These are phyloP conservation scores for Pichia membranifaciens DNA, from an alignment of 805 yeast genomes.

Conservation along the genomic window DNA sequence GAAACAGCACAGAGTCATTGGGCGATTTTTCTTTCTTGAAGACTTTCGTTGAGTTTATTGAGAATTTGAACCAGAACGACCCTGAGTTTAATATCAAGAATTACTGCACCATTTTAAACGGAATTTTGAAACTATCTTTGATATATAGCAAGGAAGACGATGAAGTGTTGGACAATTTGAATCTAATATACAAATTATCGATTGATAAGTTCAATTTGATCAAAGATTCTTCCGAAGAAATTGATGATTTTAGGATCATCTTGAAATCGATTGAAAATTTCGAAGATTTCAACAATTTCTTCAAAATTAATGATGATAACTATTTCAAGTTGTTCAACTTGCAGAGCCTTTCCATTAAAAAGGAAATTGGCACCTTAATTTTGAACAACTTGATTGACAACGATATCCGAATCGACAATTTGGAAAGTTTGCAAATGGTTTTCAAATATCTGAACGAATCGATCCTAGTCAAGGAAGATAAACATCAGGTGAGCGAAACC, in stretches of 20 bases:
- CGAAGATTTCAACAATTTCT: slow-evolving; percentile 29
- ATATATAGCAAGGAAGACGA: slow-evolving; percentile 45
- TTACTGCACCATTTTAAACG: slow-evolving; percentile 55
- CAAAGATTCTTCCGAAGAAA: slow-evolving; percentile 25
- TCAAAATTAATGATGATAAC: slow-evolving; percentile 38
- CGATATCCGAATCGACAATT: slow-evolving; percentile 32
- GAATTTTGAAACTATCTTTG: slow-evolving; percentile 59
- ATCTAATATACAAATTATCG: slow-evolving; percentile 55
- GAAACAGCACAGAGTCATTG: slow-evolving; percentile 29
- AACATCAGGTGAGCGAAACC: slow-evolving; percentile 28
- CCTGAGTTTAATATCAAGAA: slow-evolving; percentile 67
- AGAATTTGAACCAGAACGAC: slow-evolving; percentile 47
- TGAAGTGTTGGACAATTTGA: slow-evolving; percentile 51
- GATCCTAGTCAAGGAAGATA: slow-evolving; percentile 37
- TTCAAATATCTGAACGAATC: slow-evolving; percentile 49
- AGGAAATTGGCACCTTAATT: slow-evolving; percentile 53
- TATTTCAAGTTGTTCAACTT: slow-evolving; percentile 50
- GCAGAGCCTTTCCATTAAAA: slow-evolving; percentile 48
- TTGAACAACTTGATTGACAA: slow-evolving; percentile 47
- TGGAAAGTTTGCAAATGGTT: slow-evolving; percentile 51
- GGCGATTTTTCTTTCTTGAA: slow-evolving; percentile 40
- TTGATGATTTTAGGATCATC: slow-evolving; percentile 23
- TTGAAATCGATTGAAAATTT: slow-evolving; percentile 44
- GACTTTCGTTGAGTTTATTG: slow-evolving; percentile 61
- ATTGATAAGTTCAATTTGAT: slow-evolving; percentile 28